phyloP scores from a whole-genome alignment of 208 protist genomes.

The Acanthamoeba divionensis region DNA sequence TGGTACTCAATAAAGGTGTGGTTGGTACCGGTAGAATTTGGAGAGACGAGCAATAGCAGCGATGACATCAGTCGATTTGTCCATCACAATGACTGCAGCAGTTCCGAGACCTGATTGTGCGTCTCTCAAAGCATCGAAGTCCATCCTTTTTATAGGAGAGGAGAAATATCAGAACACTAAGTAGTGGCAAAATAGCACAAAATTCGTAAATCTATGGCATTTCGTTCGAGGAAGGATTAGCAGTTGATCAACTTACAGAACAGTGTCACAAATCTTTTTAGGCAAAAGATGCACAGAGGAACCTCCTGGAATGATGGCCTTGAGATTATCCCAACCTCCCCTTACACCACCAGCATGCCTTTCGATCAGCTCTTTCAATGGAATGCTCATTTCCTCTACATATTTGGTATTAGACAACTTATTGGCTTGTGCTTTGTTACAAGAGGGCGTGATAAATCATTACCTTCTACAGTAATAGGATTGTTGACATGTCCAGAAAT shows the following conservation, averaged over 20 bases:
- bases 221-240: neutral
- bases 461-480: slow-evolving; percentile 93
- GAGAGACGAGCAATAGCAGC: slow-evolving; percentile 91
- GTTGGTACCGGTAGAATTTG: slow-evolving; percentile 96
- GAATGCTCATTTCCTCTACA: slow-evolving; percentile 96
- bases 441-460: too few relatives aligned
- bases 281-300: slow-evolving; percentile 95
- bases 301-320: slow-evolving; percentile 95
- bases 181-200: neutral
- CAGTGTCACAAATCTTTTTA: slow-evolving; percentile 91
- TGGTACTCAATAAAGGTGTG: neutral
- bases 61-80: slow-evolving; percentile 95
- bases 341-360: slow-evolving; percentile 94
- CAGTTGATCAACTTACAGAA: slow-evolving; percentile 75
- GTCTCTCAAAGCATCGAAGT: slow-evolving; percentile 95
- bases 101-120: slow-evolving; percentile 94
- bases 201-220: neutral
- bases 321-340: slow-evolving; percentile 97
- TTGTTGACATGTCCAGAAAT: slow-evolving; percentile 98
- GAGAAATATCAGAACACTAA: neutral
- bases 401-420: neutral
- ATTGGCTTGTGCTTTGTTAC: neutral
- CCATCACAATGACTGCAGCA: slow-evolving; percentile 98
- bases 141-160: slow-evolving; percentile 84
- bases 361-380: slow-evolving; percentile 95